Conservation (phyloP, 805 yeast species). For the Jamesozyma piceae region DNA sequence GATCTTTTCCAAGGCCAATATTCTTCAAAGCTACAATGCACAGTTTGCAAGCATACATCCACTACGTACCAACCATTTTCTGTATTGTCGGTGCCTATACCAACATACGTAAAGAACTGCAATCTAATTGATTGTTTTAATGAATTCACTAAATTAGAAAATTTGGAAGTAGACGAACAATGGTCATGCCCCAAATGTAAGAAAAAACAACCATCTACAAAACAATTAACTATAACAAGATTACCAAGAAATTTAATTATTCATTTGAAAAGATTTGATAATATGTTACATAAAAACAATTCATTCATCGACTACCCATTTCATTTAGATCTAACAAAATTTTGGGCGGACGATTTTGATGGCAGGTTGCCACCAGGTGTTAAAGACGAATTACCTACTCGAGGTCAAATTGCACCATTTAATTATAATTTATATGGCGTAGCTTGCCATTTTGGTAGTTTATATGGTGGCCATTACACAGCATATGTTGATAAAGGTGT, state of each 20-base stretch:
- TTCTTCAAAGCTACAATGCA: constrained; percentile 64
- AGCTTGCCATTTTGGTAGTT: constrained; percentile 73
- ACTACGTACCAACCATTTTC: constrained; percentile 84
- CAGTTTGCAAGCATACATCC: constrained; percentile 65
- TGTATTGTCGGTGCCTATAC: constrained; percentile 72
- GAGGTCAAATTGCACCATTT: constrained; percentile 79
- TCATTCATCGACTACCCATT: constrained; percentile 62
- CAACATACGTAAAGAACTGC: constrained; percentile 32
- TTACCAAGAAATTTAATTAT: constrained; percentile 70
- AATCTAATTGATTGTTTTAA: constrained; percentile 58
- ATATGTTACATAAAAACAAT: constrained; percentile 42
- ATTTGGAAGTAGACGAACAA: constrained; percentile 67
- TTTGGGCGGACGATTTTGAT: constrained; percentile 45
- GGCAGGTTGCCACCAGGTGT: constrained; percentile 22
- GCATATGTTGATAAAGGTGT: constrained; percentile 60
- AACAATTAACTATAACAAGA: constrained; percentile 64
- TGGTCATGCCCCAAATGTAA: constrained; percentile 82
- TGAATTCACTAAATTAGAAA: constrained; percentile 68
- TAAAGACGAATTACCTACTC: constrained; percentile 42
- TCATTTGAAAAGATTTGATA: constrained; percentile 74
- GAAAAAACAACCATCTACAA: constrained; percentile 52
- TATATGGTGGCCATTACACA: constrained; percentile 85
- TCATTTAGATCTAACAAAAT: constrained; percentile 54
- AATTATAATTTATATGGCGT: constrained; percentile 69
- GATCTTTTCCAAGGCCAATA: constrained; percentile 87